phyloP scores from a whole-genome alignment of 2,329 filamentous ascomycete species.

The Colletotrichum shisoi region DNA sequence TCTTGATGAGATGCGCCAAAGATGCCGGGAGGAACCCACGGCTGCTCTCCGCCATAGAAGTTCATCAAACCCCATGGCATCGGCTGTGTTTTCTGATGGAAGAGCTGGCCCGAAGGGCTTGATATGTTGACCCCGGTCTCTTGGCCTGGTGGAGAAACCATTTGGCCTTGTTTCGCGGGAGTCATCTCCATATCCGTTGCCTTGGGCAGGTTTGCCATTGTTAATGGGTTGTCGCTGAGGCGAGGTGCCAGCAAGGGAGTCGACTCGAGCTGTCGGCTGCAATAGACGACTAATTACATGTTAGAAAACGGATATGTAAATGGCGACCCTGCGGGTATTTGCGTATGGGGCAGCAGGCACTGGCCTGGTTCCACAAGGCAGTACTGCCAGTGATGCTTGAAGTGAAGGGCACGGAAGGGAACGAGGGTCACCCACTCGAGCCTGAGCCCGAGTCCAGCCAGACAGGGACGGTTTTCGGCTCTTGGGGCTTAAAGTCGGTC shows the following conservation, averaged over 20 bases:
- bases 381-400: neutral
- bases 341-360: neutral
- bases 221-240: constrained; percentile 2
- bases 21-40: constrained; percentile 53
- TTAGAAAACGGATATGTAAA: constrained; percentile 6
- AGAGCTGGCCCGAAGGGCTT: neutral
- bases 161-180: constrained; percentile 11
- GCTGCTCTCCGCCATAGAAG: constrained; percentile 53
- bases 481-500: neutral
- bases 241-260: neutral
- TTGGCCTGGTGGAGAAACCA: neutral
- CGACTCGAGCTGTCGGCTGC: constrained; percentile 3
- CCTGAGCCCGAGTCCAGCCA: neutral
- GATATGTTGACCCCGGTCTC: constrained; percentile 11
- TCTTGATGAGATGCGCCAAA: constrained; percentile 47
- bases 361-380: constrained; percentile 5
- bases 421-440: constrained; percentile 21
- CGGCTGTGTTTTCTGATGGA: constrained; percentile 25
- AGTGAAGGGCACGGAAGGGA: neutral
- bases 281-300: constrained; percentile 17
- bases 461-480: neutral
- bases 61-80: constrained; percentile 43
- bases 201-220: constrained; percentile 7
- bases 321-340: neutral
- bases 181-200: constrained; percentile 21